These are phyloP conservation scores for Penstemon davidsonii DNA, from an alignment of 257 asterid species.

Conservation along the genomic window DNA sequence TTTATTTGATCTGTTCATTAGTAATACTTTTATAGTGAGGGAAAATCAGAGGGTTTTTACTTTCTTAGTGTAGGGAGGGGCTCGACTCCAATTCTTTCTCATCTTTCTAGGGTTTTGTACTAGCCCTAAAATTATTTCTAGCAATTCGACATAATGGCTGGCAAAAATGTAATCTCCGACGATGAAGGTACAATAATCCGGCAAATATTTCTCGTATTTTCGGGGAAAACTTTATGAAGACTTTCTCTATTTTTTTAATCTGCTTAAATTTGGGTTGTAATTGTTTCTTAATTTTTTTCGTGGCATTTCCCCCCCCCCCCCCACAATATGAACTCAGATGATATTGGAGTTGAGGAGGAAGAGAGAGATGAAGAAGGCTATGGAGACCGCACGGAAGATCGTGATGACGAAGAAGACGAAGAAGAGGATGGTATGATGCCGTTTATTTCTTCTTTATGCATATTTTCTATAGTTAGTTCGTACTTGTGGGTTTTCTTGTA, in stretches of 20 bases:
- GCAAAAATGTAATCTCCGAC: conserved; percentile 68
- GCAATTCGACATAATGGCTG: conserved; percentile 48
- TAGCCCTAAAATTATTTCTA: conserved; percentile 25
- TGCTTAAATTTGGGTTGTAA: background rate
- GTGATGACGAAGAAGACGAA: conserved; percentile 72
- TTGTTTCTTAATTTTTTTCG: background rate
- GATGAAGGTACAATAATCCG: conserved; percentile 48
- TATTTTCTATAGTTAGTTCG: background rate
- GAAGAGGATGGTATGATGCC: conserved; percentile 70
- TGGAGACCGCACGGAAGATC: conserved; percentile 50
- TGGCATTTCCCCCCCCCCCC: background rate
- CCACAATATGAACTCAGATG: conserved; percentile 43
- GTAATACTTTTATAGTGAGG: conserved; percentile 16
- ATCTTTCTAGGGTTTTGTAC: conserved; percentile 46
- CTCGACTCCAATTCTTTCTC: conserved; percentile 15
- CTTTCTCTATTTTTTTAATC: background rate
- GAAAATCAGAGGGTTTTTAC: conserved; percentile 21
- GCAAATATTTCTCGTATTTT: background rate
- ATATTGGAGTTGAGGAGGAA: conserved; percentile 63
- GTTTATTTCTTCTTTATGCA: background rate
- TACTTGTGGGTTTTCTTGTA: conserved; percentile 10
- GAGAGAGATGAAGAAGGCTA: conserved; percentile 69
- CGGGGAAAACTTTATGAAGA: background rate
- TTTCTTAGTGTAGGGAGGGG: conserved; percentile 14
- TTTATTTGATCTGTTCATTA: background rate